Evolutionary conservation across 371 early-diverging fungal genomes (phyloP).

Genomic region (Mucor saturninus): DNA sequence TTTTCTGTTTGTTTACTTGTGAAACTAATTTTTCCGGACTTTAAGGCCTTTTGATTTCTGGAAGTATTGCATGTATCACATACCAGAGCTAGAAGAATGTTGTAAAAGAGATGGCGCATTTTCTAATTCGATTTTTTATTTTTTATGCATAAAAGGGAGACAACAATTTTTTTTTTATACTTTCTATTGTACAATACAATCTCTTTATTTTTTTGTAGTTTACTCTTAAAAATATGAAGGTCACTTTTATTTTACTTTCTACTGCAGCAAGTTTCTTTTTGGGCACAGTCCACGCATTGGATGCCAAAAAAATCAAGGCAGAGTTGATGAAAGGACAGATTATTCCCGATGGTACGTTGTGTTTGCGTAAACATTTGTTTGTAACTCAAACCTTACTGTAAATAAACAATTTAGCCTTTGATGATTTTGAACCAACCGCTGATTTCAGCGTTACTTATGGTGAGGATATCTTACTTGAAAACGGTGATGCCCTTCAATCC

Average conservation of each 20-base stretch:
- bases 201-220: not conserved
- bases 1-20: too few relatives aligned
- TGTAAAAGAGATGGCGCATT: too few relatives aligned
- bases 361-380: not conserved
- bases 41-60: too few relatives aligned
- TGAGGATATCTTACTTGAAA: conserved; percentile 17
- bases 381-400: not conserved
- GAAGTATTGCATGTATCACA: too few relatives aligned
- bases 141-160: too few relatives aligned
- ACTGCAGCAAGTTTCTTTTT: conserved; percentile 16
- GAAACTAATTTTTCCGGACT: too few relatives aligned
- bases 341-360: conserved; percentile 15
- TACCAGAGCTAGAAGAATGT: too few relatives aligned
- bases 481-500: conserved; percentile 30
- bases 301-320: conserved; percentile 8
- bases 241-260: conserved; percentile 3
- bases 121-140: too few relatives aligned
- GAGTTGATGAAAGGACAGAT: conserved; percentile 16
- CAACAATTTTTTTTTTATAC: too few relatives aligned
- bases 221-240: not conserved
- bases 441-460: conserved; percentile 32
- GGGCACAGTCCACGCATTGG: conserved; percentile 15
- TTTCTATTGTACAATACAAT: too few relatives aligned
- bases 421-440: conserved; percentile 25
- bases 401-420: conserved; percentile 15